phyloP scores from a whole-genome alignment of 2,329 filamentous ascomycete genomes.

The Aspergillus costaricaensis region DNA sequence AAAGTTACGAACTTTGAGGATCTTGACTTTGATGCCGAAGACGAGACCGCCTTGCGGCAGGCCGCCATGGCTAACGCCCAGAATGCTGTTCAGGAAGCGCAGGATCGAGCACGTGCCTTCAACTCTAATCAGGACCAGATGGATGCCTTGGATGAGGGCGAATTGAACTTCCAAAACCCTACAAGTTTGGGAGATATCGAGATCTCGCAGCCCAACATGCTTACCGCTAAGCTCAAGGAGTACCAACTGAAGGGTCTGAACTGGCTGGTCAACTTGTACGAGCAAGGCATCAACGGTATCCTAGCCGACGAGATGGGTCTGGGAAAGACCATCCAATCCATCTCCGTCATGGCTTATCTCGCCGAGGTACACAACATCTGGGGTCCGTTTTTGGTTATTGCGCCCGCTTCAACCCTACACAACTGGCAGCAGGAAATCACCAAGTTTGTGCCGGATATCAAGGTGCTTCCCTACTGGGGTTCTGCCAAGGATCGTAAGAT shows the following conservation, averaged over 20 bases:
- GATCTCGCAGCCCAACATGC: slow-evolving; percentile 89
- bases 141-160: slow-evolving; percentile 83
- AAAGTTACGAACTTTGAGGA: slow-evolving; percentile 95
- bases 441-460: slow-evolving; percentile 90
- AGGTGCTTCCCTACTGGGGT: slow-evolving; percentile 97
- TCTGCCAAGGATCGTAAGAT: slow-evolving; percentile 92
- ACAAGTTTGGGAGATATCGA: slow-evolving; percentile 92
- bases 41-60: slow-evolving; percentile 76
- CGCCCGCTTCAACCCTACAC: slow-evolving; percentile 92
- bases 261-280: slow-evolving; percentile 98
- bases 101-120: slow-evolving; percentile 89
- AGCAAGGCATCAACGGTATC: slow-evolving; percentile 99
- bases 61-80: slow-evolving; percentile 96
- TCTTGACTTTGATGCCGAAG: slow-evolving; percentile 92
- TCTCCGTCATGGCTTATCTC: slow-evolving; percentile 98
- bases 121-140: slow-evolving; percentile 70
- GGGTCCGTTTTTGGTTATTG: slow-evolving; percentile 96
- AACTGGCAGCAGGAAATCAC: slow-evolving; percentile 99
- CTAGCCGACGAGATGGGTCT: slow-evolving; percentile 99
- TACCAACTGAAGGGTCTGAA: slow-evolving; percentile 99
- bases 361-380: slow-evolving; percentile 97
- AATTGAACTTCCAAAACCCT: slow-evolving; percentile 99
- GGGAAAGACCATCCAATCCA: slow-evolving; percentile 97
- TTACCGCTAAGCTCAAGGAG: slow-evolving; percentile 93
- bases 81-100: slow-evolving; percentile 90